Base-by-base conservation (phyloP, 306 rosid species). In the Morella rubra region DNA sequence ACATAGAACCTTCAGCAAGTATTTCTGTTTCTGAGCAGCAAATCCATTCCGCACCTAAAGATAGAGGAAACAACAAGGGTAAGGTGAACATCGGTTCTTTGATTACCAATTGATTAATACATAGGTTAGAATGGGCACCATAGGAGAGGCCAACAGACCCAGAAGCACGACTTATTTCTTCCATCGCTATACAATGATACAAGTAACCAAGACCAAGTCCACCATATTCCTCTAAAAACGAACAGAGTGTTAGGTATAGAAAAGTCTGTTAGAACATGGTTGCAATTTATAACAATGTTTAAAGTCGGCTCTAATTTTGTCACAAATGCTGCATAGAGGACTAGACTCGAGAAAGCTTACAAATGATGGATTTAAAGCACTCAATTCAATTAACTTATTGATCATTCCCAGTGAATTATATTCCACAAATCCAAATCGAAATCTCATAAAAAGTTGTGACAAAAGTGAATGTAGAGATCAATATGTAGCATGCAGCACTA, bases 81-180 rank as follows among this genome's bases (percentile, higher is more conserved):
- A 82, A 83, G 79, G 52, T 64, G 55, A 83, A 62, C 58, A 59
- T 61, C 56, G 45, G 70, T 68, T 75, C 50, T 55, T 72, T 73
- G 53, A 64, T 78, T 90, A 91, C 98, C 98, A 94, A 87, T 77
- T 94, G 98, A 84, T 94, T 94, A 81, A 94, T 81, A 81, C 97
- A 94, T 81, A 94, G 76, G 85, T 94, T 94, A 69, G 97, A 94
- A 88, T 94, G 98, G 79, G 97, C 97, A 80, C 97, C 98, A 49
- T 89, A 94, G 58, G 97, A 92, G 78, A 92, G 98, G 41, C 90
- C 96, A 79, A 94, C 98, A n/a, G 97, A 94, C 49, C 79, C 98
- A 60, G 98, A 94, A 83, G 98, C 98, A 74, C 98, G 91, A 75
- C 97, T 94, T 80, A 93, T 87, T 88, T 94, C 98, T 89, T 94